These are phyloP conservation scores for Fallopia convolvulus DNA, from an alignment of 148 eudicot species.

Conservation along the genomic window DNA sequence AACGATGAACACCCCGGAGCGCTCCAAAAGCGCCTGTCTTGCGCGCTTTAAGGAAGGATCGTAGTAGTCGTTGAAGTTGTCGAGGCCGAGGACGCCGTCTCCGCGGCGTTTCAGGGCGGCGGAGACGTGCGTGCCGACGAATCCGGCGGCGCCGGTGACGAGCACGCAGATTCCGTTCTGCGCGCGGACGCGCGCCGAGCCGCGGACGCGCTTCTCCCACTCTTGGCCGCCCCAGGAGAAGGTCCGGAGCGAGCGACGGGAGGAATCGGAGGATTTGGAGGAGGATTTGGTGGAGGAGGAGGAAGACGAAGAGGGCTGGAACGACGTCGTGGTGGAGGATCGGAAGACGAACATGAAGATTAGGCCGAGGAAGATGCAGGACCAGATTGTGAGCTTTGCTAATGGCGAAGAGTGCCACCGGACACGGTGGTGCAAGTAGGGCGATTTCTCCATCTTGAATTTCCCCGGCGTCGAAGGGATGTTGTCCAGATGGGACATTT, in stretches of 20 bases:
- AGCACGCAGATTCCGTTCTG: conserved; percentile 17
- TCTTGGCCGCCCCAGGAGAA: conserved; percentile 18
- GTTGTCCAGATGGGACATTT: conserved; percentile 42
- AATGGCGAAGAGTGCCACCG: conserved; percentile 39
- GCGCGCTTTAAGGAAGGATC: conserved; percentile 17
- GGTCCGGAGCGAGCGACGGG: conserved; percentile 12
- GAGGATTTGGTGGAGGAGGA: conserved; percentile 1
- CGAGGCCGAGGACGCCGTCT: conserved; percentile 18
- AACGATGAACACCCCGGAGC: conserved; percentile 18
- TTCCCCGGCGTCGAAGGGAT: conserved; percentile 57
- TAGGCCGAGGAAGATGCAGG: conserved; percentile 43
- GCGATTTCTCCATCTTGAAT: conserved; percentile 62
- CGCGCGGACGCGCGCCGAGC: conserved; percentile 15
- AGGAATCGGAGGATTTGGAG: conserved; percentile 4
- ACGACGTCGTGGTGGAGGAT: conserved; percentile 8
- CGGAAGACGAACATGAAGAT: conserved; percentile 25
- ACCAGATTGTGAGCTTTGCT: conserved; percentile 58
- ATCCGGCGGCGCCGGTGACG: conserved; percentile 21
- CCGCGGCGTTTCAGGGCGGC: conserved; percentile 20
- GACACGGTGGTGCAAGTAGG: conserved; percentile 39
- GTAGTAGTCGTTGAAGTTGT: conserved; percentile 20
- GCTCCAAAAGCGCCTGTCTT: conserved; percentile 12
- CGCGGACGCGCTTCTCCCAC: conserved; percentile 20
- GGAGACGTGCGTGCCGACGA: conserved; percentile 19
- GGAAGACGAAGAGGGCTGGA: not conserved